These are phyloP conservation scores for Candida adriatica DNA, from an alignment of 805 yeast genomes.

Conservation along the genomic window DNA sequence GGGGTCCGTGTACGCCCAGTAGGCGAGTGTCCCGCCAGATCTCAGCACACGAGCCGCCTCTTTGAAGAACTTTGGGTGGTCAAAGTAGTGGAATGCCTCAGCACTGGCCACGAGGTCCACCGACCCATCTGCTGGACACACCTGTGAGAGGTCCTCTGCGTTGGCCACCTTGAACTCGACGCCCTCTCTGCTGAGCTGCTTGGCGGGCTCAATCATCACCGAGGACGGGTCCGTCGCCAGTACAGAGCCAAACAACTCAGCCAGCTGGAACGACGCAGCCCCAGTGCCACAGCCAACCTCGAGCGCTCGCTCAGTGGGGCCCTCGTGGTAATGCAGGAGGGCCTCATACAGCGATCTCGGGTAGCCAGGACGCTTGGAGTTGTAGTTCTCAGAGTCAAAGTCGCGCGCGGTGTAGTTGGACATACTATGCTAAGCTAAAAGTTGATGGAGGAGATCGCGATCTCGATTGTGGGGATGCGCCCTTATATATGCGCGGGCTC, in stretches of 20 bases:
- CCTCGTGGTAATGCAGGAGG: slow-evolving; percentile 34
- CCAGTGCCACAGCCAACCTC: slow-evolving; percentile 77
- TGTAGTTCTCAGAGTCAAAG: slow-evolving; percentile 44
- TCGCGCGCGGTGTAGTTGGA: slow-evolving; percentile 43
- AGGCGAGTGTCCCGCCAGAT: slow-evolving; percentile 58
- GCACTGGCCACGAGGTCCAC: slow-evolving; percentile 61
- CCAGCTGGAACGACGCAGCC: slow-evolving; percentile 46
- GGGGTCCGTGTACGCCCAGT: slow-evolving; percentile 71
- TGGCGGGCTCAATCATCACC: slow-evolving; percentile 43
- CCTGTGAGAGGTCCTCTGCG: slow-evolving; percentile 23
- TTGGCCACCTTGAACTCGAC: slow-evolving; percentile 16
- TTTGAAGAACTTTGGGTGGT: slow-evolving; percentile 41
- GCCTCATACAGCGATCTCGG: slow-evolving; percentile 45
- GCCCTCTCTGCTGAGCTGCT: slow-evolving; percentile 14
- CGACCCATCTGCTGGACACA: slow-evolving; percentile 22
- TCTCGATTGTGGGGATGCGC: too few species aligned
- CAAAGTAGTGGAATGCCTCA: slow-evolving; percentile 74
- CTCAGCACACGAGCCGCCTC: slow-evolving; percentile 44
- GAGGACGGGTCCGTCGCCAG: slow-evolving; percentile 54
- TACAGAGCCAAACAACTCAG: slow-evolving; percentile 35
- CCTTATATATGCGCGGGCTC: too few species aligned
- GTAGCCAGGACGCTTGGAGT: slow-evolving; percentile 53
- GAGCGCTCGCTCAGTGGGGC: slow-evolving; percentile 30
- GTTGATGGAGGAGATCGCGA: too few species aligned
- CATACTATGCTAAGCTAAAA: too few species aligned